Conservation (phyloP, 192 early-diverging fungal species). For the Spinellus fusiger region DNA sequence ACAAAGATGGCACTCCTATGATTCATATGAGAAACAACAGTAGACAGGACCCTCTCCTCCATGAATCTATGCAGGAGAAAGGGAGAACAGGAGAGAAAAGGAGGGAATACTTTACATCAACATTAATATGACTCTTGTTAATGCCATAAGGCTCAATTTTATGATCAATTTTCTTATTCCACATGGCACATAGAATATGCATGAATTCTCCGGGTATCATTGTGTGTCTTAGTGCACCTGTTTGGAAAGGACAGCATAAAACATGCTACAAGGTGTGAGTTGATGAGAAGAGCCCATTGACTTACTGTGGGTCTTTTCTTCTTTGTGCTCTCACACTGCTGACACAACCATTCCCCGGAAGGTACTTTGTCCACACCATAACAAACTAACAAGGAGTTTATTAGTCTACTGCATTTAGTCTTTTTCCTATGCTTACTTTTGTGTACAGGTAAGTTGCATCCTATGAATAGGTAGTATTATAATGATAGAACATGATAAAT, state of each 20-base stretch:
- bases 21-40: too few species aligned
- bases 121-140: background rate
- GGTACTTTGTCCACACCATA: conserved; percentile 40
- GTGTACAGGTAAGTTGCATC: conserved; percentile 22
- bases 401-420: background rate
- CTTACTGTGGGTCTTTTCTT: conserved; percentile 35
- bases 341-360: conserved; percentile 43
- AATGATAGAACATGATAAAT: background rate
- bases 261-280: background rate
- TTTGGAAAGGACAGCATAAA: background rate
- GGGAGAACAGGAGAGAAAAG: background rate
- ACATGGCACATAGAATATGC: conserved; percentile 4
- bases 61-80: too few species aligned
- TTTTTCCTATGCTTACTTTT: conserved; percentile 9
- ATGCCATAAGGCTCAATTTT: background rate
- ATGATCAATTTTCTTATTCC: background rate
- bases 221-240: background rate
- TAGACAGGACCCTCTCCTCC: too few species aligned
- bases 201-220: background rate
- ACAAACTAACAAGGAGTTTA: conserved; percentile 24
- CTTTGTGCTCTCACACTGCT: conserved; percentile 36
- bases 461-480: conserved; percentile 4
- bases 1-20: conserved; percentile 16
- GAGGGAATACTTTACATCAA: background rate
- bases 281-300: background rate